Percentiles rank a stretch among this genome's conserved stretches.
phyloP scores from a whole-genome alignment of 352 stramenopile genomes.

The Globisporangium okanoganense region DNA sequence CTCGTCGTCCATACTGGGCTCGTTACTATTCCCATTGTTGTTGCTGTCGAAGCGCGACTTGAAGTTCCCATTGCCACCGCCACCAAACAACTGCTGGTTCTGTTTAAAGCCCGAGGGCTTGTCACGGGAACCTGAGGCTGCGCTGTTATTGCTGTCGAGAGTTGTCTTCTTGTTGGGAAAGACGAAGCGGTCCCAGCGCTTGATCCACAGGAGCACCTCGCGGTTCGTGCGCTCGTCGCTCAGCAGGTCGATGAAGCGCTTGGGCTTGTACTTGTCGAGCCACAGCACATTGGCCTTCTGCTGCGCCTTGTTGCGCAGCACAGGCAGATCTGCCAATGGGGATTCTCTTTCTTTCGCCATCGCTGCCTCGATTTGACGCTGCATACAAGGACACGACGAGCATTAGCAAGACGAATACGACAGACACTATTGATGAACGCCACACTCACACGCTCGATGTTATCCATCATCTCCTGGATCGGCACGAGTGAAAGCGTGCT shows the following conservation, averaged over 20 bases:
- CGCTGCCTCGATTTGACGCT: conserved; percentile 69
- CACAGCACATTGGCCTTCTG: conserved; percentile 69
- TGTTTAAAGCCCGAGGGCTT: conserved; percentile 11
- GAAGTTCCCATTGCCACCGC: conserved; percentile 7
- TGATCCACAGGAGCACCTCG: conserved; percentile 93
- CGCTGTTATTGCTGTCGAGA: background rate
- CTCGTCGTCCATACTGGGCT: conserved; percentile 6
- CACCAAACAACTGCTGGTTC: conserved; percentile 1
- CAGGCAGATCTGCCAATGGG: background rate
- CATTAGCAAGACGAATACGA: background rate
- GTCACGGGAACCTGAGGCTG: no score
- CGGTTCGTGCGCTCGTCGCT: conserved; percentile 96
- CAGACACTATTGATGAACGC: background rate
- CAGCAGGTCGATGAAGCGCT: conserved; percentile 92
- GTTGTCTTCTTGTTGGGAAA: conserved; percentile 74
- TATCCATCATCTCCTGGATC: conserved; percentile 54
- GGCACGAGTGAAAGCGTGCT: conserved; percentile 35
- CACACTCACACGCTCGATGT: conserved; percentile 39
- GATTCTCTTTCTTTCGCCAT: conserved; percentile 27
- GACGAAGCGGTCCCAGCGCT: conserved; percentile 95
- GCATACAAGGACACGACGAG: background rate
- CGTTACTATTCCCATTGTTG: conserved; percentile 6
- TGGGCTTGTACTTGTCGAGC: conserved; percentile 97
- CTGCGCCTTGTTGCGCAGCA: background rate
- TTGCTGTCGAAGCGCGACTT: conserved; percentile 10